phyloP scores from a whole-genome alignment of 345 rosid species.

The Eutrema japonicum region DNA sequence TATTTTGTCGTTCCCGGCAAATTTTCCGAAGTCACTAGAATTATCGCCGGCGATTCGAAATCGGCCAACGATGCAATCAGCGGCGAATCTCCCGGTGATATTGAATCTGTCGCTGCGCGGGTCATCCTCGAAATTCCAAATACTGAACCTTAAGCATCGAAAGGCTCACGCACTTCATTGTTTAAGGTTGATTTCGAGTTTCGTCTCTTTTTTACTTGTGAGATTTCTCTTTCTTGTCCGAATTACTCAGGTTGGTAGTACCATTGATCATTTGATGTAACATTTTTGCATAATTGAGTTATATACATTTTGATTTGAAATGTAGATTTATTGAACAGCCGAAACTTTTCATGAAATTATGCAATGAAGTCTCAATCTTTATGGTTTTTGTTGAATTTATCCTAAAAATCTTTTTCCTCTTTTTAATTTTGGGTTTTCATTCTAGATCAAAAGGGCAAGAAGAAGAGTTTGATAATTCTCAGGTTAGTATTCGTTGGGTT shows the following conservation, averaged over 20 bases:
- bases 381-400: not conserved
- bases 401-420: not conserved
- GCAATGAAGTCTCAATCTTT: not conserved
- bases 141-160: conserved; percentile 8
- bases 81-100: conserved; percentile 28
- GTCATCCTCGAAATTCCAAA: not conserved
- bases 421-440: not conserved
- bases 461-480: conserved; percentile 46
- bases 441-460: conserved; percentile 52
- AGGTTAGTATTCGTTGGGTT: conserved; percentile 42
- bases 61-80: conserved; percentile 23
- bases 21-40: conserved; percentile 13
- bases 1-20: conserved; percentile 29
- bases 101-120: not conserved
- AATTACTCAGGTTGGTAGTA: conserved; percentile 1
- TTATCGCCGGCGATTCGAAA: conserved; percentile 22
- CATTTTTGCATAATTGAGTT: not conserved
- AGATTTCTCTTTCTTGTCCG: not conserved
- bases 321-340: not conserved
- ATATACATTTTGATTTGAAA: not conserved
- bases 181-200: conserved; percentile 32
- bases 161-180: conserved; percentile 31
- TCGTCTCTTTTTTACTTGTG: conserved; percentile 7
- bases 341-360: not conserved
- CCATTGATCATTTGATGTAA: not conserved